Conservation (phyloP, 345 rosid genomes). For the Adansonia digitata region DNA sequence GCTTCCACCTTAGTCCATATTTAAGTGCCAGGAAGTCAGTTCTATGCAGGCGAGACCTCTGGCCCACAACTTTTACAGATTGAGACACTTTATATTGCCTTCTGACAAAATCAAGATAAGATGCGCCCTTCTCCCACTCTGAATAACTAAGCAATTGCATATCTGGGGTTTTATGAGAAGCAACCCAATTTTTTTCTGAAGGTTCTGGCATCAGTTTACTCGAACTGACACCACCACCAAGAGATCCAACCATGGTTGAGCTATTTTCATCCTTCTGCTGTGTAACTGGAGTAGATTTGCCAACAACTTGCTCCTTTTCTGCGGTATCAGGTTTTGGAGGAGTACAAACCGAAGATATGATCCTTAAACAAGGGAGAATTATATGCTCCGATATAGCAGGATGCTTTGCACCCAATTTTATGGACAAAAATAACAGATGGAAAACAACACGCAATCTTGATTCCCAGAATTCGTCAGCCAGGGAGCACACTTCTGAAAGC, state of each 20-base stretch:
- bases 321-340: slow-evolving; percentile 93
- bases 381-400: slow-evolving; percentile 98
- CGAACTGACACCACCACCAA: slow-evolving; percentile 28
- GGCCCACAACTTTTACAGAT: slow-evolving; percentile 56
- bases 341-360: slow-evolving; percentile 90
- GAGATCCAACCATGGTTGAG: slow-evolving; percentile 36
- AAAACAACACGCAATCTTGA: slow-evolving; percentile 90
- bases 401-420: slow-evolving; percentile 95
- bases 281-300: slow-evolving; percentile 42
- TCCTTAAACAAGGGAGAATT: slow-evolving; percentile 95
- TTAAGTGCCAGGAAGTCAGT: slow-evolving; percentile 82
- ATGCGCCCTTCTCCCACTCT: slow-evolving; percentile 98
- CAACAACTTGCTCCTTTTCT: slow-evolving; percentile 63
- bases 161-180: slow-evolving; percentile 63
- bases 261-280: slow-evolving; percentile 65
- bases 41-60: slow-evolving; percentile 70
- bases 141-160: slow-evolving; percentile 83
- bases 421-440: slow-evolving; percentile 87
- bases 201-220: slow-evolving; percentile 46
- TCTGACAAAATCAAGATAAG: slow-evolving; percentile 97
- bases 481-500: slow-evolving; percentile 94
- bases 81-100: slow-evolving; percentile 93
- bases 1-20: slow-evolving; percentile 91
- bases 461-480: slow-evolving; percentile 98
- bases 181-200: slow-evolving; percentile 56